Percentiles rank a stretch among this genome's conserved stretches.
Conservation (phyloP, 352 stramenopile genomes). For the Poterioochromonas sp. region DNA sequence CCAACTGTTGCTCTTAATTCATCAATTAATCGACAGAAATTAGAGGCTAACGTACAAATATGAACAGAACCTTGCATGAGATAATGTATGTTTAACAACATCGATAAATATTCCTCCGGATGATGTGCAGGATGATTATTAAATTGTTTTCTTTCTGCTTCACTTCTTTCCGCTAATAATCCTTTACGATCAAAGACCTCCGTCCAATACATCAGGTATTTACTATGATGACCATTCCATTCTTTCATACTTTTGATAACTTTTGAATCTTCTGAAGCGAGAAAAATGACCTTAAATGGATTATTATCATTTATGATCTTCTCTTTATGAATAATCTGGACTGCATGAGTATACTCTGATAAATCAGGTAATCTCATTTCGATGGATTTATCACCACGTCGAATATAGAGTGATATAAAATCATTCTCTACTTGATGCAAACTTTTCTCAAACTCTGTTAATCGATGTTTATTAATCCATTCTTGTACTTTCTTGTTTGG, state of each 20-base stretch:
- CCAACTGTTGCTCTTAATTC: slow-evolving; percentile 17
- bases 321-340: background rate
- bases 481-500: background rate
- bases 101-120: background rate
- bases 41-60: background rate
- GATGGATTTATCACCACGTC: background rate
- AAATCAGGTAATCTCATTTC: background rate
- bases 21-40: slow-evolving; percentile 8
- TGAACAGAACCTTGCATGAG: background rate
- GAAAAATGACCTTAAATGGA: background rate
- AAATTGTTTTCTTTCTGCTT: background rate
- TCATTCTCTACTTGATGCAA: background rate
- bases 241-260: background rate
- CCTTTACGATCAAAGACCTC: slow-evolving; percentile 1
- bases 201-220: background rate
- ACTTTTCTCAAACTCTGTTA: background rate
- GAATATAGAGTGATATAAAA: background rate
- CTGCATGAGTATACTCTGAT: too few species aligned
- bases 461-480: background rate
- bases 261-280: background rate
- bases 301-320: slow-evolving; percentile 3
- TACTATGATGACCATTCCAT: background rate
- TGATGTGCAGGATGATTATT: background rate
- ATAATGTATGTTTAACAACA: slow-evolving; percentile 15
- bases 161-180: background rate